phyloP scores from a whole-genome alignment of 495 filamentous ascomycete species.

The Opeltia flavorubescens region DNA sequence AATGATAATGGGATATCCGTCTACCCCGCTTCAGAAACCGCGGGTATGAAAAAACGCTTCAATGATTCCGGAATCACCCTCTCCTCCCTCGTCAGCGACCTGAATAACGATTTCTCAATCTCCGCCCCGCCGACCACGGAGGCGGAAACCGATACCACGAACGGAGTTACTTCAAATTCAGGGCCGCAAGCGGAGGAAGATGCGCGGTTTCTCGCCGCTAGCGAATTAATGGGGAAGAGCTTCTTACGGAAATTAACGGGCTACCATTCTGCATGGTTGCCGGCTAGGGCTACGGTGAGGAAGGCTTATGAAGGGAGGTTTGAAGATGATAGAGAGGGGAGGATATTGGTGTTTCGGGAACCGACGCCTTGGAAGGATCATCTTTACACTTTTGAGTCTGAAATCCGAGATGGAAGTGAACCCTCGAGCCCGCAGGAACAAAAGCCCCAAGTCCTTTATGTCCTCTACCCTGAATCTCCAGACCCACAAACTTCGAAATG shows the following conservation, averaged over 20 bases:
- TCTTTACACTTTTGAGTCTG: constrained; percentile 82
- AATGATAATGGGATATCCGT: constrained; percentile 88
- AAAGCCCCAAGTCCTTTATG: constrained; percentile 44
- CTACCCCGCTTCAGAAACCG: constrained; percentile 55
- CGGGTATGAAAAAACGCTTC: constrained; percentile 64
- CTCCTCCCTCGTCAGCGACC: constrained; percentile 65
- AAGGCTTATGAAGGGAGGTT: constrained; percentile 51
- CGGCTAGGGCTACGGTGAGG: constrained; percentile 65
- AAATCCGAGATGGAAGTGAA: too few relatives aligned
- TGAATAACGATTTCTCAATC: constrained; percentile 48
- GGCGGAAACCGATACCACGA: constrained; percentile 19
- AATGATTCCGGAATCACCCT: constrained; percentile 68
- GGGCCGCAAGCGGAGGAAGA: constrained; percentile 67
- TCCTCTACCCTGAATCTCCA: constrained; percentile 77
- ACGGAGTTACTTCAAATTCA: background rate
- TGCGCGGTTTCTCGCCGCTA: constrained; percentile 59
- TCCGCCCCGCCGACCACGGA: constrained; percentile 23
- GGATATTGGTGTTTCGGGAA: constrained; percentile 64
- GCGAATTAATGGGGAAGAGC: constrained; percentile 67
- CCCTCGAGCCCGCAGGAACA: background rate
- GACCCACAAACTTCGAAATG: constrained; percentile 58
- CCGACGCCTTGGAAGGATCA: constrained; percentile 92
- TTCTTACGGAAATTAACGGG: constrained; percentile 67
- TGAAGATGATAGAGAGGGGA: constrained; percentile 55
- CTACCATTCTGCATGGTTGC: constrained; percentile 65